Conservation (phyloP, 257 asterid genomes). For the Osmanthus fragrans region DNA sequence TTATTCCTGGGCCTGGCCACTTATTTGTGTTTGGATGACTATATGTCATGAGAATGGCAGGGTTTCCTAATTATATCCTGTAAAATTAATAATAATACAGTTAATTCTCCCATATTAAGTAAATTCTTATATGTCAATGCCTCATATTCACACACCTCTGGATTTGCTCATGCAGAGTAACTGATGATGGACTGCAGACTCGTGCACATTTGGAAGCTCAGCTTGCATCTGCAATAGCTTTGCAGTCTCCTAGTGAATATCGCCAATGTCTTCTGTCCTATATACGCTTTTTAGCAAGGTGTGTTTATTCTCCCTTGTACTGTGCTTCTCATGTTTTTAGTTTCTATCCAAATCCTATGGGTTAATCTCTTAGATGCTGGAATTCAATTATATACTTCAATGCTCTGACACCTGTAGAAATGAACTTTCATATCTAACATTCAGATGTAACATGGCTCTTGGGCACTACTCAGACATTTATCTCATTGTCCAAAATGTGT, state of each 20-base stretch:
- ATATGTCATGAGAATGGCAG: constrained; percentile 2
- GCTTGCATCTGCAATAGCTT: constrained; percentile 85
- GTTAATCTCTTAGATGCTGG: not conserved
- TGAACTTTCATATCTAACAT: not conserved
- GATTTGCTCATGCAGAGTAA: constrained; percentile 58
- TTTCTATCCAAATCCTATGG: not conserved
- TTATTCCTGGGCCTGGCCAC: not conserved
- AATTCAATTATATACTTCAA: not conserved
- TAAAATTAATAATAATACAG: not conserved
- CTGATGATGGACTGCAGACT: constrained; percentile 93
- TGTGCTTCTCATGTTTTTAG: not conserved
- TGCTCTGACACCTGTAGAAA: not conserved
- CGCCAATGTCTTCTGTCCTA: constrained; percentile 88
- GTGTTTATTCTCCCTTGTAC: constrained; percentile 26
- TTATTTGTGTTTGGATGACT: not conserved
- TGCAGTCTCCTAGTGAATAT: constrained; percentile 87
- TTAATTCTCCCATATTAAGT: not conserved
- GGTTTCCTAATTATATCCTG: not conserved
- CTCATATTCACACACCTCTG: constrained; percentile 12
- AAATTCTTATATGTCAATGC: not conserved
- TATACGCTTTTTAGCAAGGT: constrained; percentile 88
- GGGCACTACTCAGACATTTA: not conserved
- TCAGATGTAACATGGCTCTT: not conserved
- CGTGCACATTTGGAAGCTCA: constrained; percentile 98
- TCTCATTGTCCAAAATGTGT: not conserved